Conservation (phyloP, 768 basidiomycete genomes). For the Rhizopogon roseolus region DNA sequence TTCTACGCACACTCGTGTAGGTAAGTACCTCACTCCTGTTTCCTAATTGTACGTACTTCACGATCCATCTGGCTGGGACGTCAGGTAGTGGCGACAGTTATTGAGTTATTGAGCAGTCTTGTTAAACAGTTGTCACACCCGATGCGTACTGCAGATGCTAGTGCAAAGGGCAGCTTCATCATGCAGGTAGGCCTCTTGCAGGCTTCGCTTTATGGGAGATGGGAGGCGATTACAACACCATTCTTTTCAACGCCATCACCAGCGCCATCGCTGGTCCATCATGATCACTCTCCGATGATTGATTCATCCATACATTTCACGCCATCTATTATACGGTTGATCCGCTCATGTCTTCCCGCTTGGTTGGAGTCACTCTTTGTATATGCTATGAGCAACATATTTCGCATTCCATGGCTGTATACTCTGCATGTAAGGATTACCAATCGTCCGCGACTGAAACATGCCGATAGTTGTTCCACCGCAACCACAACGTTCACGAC, state of each 20-base stretch:
- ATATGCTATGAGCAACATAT: too few relatives aligned
- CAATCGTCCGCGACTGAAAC: too few relatives aligned
- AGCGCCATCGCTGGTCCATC: constrained; percentile 16
- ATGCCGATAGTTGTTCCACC: too few relatives aligned
- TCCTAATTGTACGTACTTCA: not conserved
- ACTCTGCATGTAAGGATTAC: too few relatives aligned
- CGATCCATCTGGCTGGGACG: not conserved
- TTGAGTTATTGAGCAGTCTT: not conserved
- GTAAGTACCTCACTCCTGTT: constrained; percentile 5
- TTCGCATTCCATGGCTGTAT: too few relatives aligned
- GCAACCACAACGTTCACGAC: too few relatives aligned
- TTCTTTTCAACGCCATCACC: constrained; percentile 29
- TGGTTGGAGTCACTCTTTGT: too few relatives aligned
- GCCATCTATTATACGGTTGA: not conserved
- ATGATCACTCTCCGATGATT: constrained; percentile 6
- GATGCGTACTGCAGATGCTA: too few relatives aligned
- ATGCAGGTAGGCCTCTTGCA: constrained; percentile 21
- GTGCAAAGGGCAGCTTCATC: constrained; percentile 42
- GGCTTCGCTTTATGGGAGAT: constrained; percentile 45
- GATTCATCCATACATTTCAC: not conserved
- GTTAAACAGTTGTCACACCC: not conserved
- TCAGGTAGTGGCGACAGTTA: not conserved
- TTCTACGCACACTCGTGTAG: constrained; percentile 6
- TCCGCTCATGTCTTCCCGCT: not conserved
- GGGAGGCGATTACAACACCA: constrained; percentile 35